Evolutionary conservation across 2,329 filamentous ascomycete species (phyloP).

Genomic region (Neonectria ditissima): DNA sequence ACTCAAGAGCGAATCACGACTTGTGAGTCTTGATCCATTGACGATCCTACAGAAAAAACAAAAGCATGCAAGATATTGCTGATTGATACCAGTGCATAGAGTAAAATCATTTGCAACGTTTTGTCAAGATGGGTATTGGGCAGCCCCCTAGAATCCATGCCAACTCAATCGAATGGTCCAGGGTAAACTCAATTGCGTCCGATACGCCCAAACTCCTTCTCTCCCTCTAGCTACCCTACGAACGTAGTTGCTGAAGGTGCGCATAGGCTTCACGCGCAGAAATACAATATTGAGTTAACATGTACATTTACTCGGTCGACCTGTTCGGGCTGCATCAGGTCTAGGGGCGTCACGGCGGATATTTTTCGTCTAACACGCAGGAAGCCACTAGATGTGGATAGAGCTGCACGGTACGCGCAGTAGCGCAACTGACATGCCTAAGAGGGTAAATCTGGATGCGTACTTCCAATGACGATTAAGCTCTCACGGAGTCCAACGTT

Average conservation of each 20-base stretch:
- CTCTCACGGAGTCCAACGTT: background rate
- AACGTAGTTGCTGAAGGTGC: background rate
- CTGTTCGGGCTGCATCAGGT: conserved; percentile 1
- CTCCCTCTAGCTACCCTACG: background rate
- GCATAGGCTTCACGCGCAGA: background rate
- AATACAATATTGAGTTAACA: too few relatives aligned
- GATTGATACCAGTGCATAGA: too few relatives aligned
- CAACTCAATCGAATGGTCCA: background rate
- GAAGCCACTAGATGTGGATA: conserved; percentile 21
- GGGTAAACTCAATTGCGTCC: background rate
- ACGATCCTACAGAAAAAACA: too few relatives aligned
- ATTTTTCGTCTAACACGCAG: conserved; percentile 22
- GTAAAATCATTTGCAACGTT: too few relatives aligned
- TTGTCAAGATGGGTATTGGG: too few relatives aligned
- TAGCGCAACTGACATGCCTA: conserved; percentile 33
- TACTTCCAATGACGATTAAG: conserved; percentile 8
- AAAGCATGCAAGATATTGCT: too few relatives aligned
- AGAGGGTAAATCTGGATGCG: background rate
- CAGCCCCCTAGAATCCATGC: too few relatives aligned
- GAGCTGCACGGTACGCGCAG: conserved; percentile 24
- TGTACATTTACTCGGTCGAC: background rate
- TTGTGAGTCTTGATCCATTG: too few relatives aligned
- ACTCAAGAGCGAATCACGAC: too few relatives aligned
- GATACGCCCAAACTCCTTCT: background rate
- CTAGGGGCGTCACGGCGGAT: conserved; percentile 18